Percentiles rank a stretch among this genome's conserved stretches.
These are phyloP conservation scores for Pseudogymnoascus sp. DNA, from an alignment of 2,329 filamentous ascomycete species.

Conservation along the genomic window DNA sequence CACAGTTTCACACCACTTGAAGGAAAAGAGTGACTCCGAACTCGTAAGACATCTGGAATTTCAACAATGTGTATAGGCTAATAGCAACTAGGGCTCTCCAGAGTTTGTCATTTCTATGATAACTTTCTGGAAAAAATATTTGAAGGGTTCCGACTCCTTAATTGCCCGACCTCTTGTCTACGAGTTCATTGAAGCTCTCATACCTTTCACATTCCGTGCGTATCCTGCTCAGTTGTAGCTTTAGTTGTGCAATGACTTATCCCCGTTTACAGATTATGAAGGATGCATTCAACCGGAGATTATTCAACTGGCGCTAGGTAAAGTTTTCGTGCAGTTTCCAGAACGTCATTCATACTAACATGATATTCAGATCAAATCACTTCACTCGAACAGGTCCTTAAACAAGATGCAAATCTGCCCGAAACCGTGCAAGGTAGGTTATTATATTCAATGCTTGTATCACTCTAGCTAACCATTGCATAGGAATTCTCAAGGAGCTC, in stretches of 20 bases:
- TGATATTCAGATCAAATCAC: neutral
- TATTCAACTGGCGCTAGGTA: neutral
- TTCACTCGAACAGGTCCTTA: neutral
- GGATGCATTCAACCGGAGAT: neutral
- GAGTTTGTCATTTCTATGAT: neutral
- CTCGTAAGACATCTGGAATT: neutral
- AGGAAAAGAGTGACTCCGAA: too few relatives aligned
- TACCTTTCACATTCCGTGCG: neutral
- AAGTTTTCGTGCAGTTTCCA: neutral
- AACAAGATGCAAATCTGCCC: neutral
- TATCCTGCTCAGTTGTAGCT: neutral
- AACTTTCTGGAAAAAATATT: neutral
- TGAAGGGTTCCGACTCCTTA: neutral
- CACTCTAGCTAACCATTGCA: neutral
- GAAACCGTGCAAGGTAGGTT: neutral
- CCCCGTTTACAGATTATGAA: neutral
- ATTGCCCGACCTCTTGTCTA: neutral
- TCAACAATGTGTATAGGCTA: neutral
- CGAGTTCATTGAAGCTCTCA: neutral
- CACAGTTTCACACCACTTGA: too few relatives aligned
- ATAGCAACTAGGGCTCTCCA: neutral
- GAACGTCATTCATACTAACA: neutral
- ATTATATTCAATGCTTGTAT: neutral
- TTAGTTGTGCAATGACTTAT: neutral
- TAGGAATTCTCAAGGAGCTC: neutral